Evolutionary conservation across 306 rosid genomes (phyloP), one percentile per base, ranked within the genome.

Genomic region (Casuarina cunninghamiana): DNA sequence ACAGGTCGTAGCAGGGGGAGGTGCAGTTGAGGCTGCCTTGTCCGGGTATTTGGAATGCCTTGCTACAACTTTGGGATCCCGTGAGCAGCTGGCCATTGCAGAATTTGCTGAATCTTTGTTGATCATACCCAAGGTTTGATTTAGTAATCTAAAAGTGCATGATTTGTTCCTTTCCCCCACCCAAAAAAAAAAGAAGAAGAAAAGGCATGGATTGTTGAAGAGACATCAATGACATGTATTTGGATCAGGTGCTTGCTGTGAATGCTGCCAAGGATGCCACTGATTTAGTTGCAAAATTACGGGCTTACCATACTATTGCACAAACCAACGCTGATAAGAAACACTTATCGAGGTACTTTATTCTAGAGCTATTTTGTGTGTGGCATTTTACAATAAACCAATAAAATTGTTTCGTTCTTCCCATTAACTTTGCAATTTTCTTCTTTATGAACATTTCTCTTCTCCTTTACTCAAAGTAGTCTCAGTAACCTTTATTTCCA

Each of bases 1-100:
- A 66, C 91, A 95, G 99, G 97, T 95, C 69, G 99, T 95, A 50
- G 93, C 99, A n/a, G 99, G 99, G 79, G 99, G 99, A 70, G 99
- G 97, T 61, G 98, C 97, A 65, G 98, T 94, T 46, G 98, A 94
- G 86, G 69, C 98, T 75, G 97, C 97, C 7, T 80, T 95, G 65
- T 93, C 97, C 19, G 97, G 90, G 79, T 93, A 95, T 91, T 83
- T 95, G 90, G 99, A 95, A 79, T 86, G 88, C 79, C 95, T 95
- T 83, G 99, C 99, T 43, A 92, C 97, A 81, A 95, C 99, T 75
- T 82, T 95, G 79, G 99, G 99, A 81, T 95, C 97, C 39, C 90
- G 99, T 68, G 99, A 95, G 87, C 99, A 95, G 86, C 86, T 95
- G 93, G 99, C 99, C 50, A 91, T 95, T 69, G 99, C 99, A 0